Percentiles rank a stretch among this genome's conserved stretches.
phyloP scores from a whole-genome alignment of 2,329 filamentous ascomycete species.

The Cytospora schulzeri region DNA sequence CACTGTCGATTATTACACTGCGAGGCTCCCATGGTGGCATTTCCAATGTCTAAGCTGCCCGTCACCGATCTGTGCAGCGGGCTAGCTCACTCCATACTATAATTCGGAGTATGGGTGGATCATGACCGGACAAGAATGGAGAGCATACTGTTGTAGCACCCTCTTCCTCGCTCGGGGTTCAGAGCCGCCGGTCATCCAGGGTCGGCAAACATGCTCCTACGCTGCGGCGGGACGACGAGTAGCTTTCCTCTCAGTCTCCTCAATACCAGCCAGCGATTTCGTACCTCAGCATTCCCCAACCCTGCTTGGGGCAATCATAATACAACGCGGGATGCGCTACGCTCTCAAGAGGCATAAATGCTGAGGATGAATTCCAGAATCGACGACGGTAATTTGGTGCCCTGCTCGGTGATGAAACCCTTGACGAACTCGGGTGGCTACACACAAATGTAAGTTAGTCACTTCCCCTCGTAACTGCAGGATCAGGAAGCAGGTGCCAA shows the following conservation, averaged over 20 bases:
- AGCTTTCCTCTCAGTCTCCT: not conserved
- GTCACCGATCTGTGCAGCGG: not conserved
- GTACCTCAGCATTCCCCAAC: not conserved
- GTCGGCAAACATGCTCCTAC: not conserved
- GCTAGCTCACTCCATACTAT: not conserved
- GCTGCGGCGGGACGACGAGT: not conserved
- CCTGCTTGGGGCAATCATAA: not conserved
- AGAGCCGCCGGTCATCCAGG: not conserved
- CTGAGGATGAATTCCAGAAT: slow-evolving; percentile 72
- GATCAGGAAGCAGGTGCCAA: not conserved
- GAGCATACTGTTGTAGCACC: not conserved
- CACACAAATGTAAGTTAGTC: slow-evolving; percentile 38
- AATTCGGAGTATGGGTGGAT: not conserved
- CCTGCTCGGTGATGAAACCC: slow-evolving; percentile 75
- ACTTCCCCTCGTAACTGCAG: slow-evolving; percentile 5
- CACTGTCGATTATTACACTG: not conserved
- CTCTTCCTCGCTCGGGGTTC: not conserved
- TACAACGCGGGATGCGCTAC: not conserved
- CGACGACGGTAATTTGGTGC: slow-evolving; percentile 69
- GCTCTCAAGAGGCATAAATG: slow-evolving; percentile 45
- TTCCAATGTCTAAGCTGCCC: not conserved
- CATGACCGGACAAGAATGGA: not conserved
- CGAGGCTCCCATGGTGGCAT: not conserved
- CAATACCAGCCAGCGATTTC: not conserved
- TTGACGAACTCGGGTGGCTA: slow-evolving; percentile 70